Percentiles rank a stretch among this genome's conserved stretches.
These are phyloP conservation scores for Vaccinium macrocarpon DNA, from an alignment of 148 eudicot species.

Conservation along the genomic window DNA sequence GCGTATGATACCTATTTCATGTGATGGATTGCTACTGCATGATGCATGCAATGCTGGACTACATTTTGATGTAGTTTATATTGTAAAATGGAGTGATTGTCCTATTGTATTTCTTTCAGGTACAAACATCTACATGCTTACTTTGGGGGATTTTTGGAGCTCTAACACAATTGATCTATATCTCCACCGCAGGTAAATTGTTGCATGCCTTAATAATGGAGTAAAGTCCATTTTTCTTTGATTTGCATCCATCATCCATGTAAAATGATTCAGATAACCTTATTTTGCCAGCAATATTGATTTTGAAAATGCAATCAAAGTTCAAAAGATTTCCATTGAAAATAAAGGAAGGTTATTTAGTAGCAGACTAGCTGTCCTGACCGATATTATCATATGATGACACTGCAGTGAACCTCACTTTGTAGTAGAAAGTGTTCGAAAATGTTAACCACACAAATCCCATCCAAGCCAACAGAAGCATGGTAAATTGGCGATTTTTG, in stretches of 20 bases:
- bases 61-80: background rate
- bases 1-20: background rate
- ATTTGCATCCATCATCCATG: background rate
- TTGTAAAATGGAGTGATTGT: background rate
- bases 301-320: too few relatives aligned
- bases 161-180: conserved; percentile 88
- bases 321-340: too few relatives aligned
- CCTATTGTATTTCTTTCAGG: conserved; percentile 35
- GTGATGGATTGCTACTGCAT: background rate
- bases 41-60: background rate
- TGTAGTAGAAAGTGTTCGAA: background rate
- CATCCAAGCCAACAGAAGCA: background rate
- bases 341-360: too few relatives aligned
- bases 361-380: too few relatives aligned
- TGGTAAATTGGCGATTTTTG: too few relatives aligned
- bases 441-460: background rate
- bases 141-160: conserved; percentile 89
- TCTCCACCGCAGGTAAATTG: conserved; percentile 76
- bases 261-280: background rate
- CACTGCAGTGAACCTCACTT: background rate
- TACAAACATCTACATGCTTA: conserved; percentile 77
- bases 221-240: background rate
- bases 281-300: too few relatives aligned
- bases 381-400: background rate
- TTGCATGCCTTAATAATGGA: background rate